phyloP scores from a whole-genome alignment of 345 rosid genomes.

The Moricandia moricandioides region DNA sequence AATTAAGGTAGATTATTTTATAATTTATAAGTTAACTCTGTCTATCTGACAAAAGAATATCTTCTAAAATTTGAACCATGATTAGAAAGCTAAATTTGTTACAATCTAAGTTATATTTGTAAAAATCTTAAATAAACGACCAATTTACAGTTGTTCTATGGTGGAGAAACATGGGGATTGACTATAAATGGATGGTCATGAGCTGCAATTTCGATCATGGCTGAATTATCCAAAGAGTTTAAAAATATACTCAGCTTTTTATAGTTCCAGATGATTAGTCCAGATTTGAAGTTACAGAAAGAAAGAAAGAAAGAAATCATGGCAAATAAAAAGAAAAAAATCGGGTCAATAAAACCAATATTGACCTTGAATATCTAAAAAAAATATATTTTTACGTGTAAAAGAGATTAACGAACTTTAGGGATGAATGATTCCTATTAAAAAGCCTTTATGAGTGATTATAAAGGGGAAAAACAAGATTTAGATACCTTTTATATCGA shows the following conservation, averaged over 20 bases:
- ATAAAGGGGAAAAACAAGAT: too few species aligned
- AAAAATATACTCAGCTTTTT: background rate
- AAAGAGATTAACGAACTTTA: background rate
- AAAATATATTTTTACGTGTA: background rate
- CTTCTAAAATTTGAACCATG: background rate
- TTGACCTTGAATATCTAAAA: background rate
- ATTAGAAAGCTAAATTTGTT: background rate
- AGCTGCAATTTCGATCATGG: background rate
- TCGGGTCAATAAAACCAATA: background rate
- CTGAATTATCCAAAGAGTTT: background rate
- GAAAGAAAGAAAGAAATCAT: too few species aligned
- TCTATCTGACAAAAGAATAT: background rate
- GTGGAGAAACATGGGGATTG: background rate
- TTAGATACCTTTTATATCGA: background rate
- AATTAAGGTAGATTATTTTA: background rate
- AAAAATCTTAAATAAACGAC: background rate
- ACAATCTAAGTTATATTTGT: background rate
- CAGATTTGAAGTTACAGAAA: background rate
- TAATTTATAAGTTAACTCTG: background rate
- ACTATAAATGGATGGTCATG: background rate
- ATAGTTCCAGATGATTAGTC: background rate
- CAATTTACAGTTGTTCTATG: background rate
- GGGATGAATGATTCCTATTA: background rate
- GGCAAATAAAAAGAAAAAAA: background rate
- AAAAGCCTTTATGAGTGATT: background rate